Percentiles rank a stretch among this genome's conserved stretches.
These are phyloP conservation scores for Pichia sp. DNA, from an alignment of 1,139 yeast genomes.

Conservation along the genomic window DNA sequence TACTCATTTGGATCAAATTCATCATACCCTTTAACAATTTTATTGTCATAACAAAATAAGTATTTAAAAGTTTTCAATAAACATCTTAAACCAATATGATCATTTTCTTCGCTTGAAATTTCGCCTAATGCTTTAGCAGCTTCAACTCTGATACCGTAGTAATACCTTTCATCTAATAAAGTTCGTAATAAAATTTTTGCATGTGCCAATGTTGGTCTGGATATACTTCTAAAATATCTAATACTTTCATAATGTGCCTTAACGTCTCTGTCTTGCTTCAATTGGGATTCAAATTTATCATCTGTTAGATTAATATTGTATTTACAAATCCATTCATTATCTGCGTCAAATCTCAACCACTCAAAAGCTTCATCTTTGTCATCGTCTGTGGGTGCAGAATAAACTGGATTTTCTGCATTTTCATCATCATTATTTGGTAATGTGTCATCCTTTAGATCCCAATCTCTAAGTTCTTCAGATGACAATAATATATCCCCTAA, in stretches of 20 bases:
- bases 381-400: slow-evolving; percentile 38
- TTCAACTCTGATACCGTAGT: slow-evolving; percentile 80
- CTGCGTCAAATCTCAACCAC: slow-evolving; percentile 96
- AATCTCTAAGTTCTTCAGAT: slow-evolving; percentile 53
- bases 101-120: slow-evolving; percentile 54
- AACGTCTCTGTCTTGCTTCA: slow-evolving; percentile 92
- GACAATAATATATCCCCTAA: slow-evolving; percentile 73
- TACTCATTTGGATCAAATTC: slow-evolving; percentile 33
- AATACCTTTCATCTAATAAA: slow-evolving; percentile 75
- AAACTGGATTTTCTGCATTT: slow-evolving; percentile 28
- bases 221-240: slow-evolving; percentile 52
- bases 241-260: slow-evolving; percentile 92
- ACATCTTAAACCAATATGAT: slow-evolving; percentile 67
- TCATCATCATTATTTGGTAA: slow-evolving; percentile 29
- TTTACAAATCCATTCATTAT: slow-evolving; percentile 92
- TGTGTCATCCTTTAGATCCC: slow-evolving; percentile 71
- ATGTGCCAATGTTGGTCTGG: slow-evolving; percentile 53
- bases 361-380: slow-evolving; percentile 70
- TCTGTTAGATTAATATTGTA: slow-evolving; percentile 84
- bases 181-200: slow-evolving; percentile 79
- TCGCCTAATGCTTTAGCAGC: slow-evolving; percentile 77
- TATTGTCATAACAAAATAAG: slow-evolving; percentile 55
- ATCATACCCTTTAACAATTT: slow-evolving; percentile 18
- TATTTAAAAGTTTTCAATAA: slow-evolving; percentile 62
- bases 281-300: slow-evolving; percentile 89